phyloP scores from a whole-genome alignment of 2,329 filamentous ascomycete genomes.

The Paraconiothyrium brasiliense region DNA sequence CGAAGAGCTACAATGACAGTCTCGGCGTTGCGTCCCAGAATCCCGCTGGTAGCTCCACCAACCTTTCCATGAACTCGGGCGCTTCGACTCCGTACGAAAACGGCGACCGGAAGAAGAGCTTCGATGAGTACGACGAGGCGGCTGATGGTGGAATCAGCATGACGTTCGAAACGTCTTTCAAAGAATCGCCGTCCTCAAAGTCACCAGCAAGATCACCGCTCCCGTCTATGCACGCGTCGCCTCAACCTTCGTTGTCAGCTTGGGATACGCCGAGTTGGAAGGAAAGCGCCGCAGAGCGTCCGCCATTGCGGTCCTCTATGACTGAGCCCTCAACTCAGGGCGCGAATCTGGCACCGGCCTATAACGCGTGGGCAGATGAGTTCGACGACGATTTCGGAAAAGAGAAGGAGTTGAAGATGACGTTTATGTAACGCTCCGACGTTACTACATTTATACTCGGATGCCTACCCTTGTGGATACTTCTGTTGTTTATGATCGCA shows the following conservation, averaged over 20 bases:
- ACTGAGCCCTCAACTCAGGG: conserved; percentile 39
- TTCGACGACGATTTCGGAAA: conserved; percentile 57
- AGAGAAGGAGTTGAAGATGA: conserved; percentile 60
- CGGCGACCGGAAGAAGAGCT: conserved; percentile 24
- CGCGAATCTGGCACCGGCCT: conserved; percentile 35
- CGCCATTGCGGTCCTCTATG: conserved; percentile 37
- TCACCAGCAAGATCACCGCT: conserved; percentile 22
- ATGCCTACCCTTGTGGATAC: background rate
- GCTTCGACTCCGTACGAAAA: conserved; percentile 24
- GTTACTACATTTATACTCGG: background rate
- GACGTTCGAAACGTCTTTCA: conserved; percentile 55
- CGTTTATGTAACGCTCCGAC: conserved; percentile 49
- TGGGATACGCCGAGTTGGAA: conserved; percentile 28
- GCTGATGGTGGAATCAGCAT: conserved; percentile 50
- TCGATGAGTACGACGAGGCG: conserved; percentile 50
- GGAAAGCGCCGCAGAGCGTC: conserved; percentile 35
- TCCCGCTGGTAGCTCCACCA: conserved; percentile 28
- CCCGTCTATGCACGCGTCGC: conserved; percentile 20
- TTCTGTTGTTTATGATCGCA: conserved; percentile 13
- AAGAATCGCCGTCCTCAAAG: conserved; percentile 29
- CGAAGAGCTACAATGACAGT: conserved; percentile 54
- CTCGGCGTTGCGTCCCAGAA: conserved; percentile 27
- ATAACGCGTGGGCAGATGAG: conserved; percentile 60
- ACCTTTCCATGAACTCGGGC: conserved; percentile 30
- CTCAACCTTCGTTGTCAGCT: conserved; percentile 22